Percentiles rank a stretch among this genome's conserved stretches.
Conservation (phyloP, 1,139 yeast genomes). For the Taphrina deformans region DNA sequence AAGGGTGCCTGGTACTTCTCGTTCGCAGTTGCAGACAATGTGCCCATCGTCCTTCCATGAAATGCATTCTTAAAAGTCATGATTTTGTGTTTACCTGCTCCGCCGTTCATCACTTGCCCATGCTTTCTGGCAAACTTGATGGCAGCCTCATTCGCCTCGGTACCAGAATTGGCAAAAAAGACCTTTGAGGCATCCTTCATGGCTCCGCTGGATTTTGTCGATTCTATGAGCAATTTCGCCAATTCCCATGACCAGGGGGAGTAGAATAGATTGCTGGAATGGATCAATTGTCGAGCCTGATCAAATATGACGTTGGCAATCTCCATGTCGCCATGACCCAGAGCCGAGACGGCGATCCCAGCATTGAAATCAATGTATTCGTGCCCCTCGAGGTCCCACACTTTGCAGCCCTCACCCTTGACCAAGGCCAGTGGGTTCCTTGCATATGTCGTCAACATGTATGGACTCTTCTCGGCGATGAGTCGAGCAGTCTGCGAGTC, state of each 20-base stretch:
- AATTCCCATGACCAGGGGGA: conserved; percentile 82
- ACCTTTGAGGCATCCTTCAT: conserved; percentile 57
- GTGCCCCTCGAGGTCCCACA: conserved; percentile 76
- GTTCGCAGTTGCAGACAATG: conserved; percentile 86
- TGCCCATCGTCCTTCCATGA: conserved; percentile 95
- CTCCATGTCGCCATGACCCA: conserved; percentile 81
- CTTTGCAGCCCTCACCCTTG: conserved; percentile 69
- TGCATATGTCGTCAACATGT: conserved; percentile 76
- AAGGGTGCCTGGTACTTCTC: conserved; percentile 90
- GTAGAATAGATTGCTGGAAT: conserved; percentile 80
- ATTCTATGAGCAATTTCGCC: conserved; percentile 66
- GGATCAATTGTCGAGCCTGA: conserved; percentile 73
- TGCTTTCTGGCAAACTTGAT: conserved; percentile 88
- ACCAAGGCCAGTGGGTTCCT: conserved; percentile 70
- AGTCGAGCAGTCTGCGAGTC: conserved; percentile 30
- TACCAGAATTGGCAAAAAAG: conserved; percentile 89
- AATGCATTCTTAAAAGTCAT: conserved; percentile 85
- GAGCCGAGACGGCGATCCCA: conserved; percentile 93
- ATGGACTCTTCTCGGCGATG: conserved; percentile 51
- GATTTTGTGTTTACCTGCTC: conserved; percentile 64
- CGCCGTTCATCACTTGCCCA: conserved; percentile 55
- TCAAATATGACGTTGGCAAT: conserved; percentile 67
- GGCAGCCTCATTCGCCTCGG: conserved; percentile 98
- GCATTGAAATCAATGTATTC: conserved; percentile 87
- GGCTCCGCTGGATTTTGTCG: conserved; percentile 62